Conservation (phyloP, 805 yeast genomes). For the Debaryomyces castellii region DNA sequence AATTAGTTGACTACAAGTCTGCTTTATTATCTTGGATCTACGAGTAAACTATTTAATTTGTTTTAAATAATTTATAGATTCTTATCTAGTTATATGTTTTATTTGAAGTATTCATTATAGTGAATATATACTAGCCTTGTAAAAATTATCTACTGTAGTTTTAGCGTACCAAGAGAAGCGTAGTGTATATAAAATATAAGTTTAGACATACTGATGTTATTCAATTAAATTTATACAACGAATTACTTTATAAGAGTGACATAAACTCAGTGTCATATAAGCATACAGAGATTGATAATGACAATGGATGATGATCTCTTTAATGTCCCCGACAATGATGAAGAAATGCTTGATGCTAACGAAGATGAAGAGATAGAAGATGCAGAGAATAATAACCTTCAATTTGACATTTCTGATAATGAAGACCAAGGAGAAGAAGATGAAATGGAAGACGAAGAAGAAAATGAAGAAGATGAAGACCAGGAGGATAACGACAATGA, state of each 20-base stretch:
- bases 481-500: slow-evolving; percentile 7
- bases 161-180: not conserved
- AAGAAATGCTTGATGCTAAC: slow-evolving; percentile 13
- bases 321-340: slow-evolving; percentile 16
- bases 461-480: slow-evolving; percentile 16
- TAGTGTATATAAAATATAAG: not conserved
- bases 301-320: slow-evolving; percentile 30
- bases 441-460: slow-evolving; percentile 16
- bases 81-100: not conserved
- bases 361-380: slow-evolving; percentile 6
- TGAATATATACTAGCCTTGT: slow-evolving; percentile 1
- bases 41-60: slow-evolving; percentile 55
- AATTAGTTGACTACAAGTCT: slow-evolving; percentile 88
- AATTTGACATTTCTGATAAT: slow-evolving; percentile 21
- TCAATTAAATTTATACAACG: not conserved
- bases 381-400: slow-evolving; percentile 14
- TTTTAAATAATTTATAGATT: not conserved
- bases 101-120: not conserved
- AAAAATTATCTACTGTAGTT: not conserved
- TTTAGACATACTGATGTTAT: not conserved
- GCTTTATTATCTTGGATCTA: slow-evolving; percentile 87
- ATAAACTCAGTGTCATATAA: slow-evolving; percentile 1
- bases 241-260: not conserved
- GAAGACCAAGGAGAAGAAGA: slow-evolving; percentile 24
- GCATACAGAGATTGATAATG: slow-evolving; percentile 10